These are phyloP conservation scores for Cyberlindnera amylophila DNA, from an alignment of 805 yeast genomes.

Conservation along the genomic window DNA sequence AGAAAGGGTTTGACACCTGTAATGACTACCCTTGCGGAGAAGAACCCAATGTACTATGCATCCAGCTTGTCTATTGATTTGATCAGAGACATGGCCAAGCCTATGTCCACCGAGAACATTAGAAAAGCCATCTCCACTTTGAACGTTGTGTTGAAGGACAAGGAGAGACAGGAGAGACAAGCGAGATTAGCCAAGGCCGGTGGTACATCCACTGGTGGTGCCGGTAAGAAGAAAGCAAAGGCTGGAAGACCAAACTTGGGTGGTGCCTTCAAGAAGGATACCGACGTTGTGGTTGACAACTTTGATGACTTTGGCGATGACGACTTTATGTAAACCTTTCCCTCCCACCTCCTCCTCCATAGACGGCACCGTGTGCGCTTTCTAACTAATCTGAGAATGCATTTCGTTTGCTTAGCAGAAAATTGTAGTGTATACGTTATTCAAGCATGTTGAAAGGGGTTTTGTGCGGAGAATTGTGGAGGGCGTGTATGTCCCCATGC, in stretches of 20 bases:
- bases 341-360: too few relatives aligned
- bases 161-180: constrained; percentile 85
- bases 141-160: constrained; percentile 76
- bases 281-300: constrained; percentile 50
- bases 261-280: constrained; percentile 62
- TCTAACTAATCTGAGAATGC: too few relatives aligned
- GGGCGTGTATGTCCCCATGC: too few relatives aligned
- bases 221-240: constrained; percentile 92
- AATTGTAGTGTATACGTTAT: too few relatives aligned
- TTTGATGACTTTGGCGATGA: constrained; percentile 67
- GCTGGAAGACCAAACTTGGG: constrained; percentile 58
- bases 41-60: constrained; percentile 63
- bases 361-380: too few relatives aligned
- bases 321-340: constrained; percentile 74
- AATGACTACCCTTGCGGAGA: constrained; percentile 55
- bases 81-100: constrained; percentile 78
- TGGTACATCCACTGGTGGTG: constrained; percentile 87
- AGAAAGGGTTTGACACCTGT: constrained; percentile 67
- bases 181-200: constrained; percentile 78
- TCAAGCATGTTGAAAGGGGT: too few relatives aligned
- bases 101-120: constrained; percentile 75
- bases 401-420: too few relatives aligned
- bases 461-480: too few relatives aligned
- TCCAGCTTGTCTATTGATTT: constrained; percentile 79
- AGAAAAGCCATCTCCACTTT: constrained; percentile 84